Base-by-base conservation (phyloP, 495 filamentous ascomycete genomes). In the Penicillium longicatenatum region DNA sequence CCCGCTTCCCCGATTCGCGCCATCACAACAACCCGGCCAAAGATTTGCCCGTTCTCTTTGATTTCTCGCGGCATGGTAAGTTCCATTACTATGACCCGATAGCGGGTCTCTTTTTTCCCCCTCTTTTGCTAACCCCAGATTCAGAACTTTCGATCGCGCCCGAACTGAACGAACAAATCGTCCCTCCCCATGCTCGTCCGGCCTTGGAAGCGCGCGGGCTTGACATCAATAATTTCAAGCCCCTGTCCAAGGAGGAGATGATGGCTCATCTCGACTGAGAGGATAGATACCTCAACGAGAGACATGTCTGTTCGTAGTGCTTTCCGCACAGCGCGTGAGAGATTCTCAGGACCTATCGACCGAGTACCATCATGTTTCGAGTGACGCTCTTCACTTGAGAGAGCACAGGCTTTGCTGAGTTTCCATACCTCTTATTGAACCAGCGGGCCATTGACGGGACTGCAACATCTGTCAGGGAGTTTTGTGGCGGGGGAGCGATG, bases 141-240 rank as follows among this genome's bases (percentile, higher is more conserved):
- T 5, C 60, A 98, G 94, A 99, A 83, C 85, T 99, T 53, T 99
- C 94, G 17, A 97, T 99, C 70, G 86, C 87, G 6, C 91, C 94
- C 31, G 78, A 89, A 35, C 80, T 97, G 68, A 98, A 98, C 75
- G 80, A 84, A 63, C 83, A 88, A 72, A 84, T 99, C 62, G 90
- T 98, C 53, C 94, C 94, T 52, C 75, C 83, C 51, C 90, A 98
- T 71, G 83, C 91, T 66, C 86, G 86, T 55, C 76, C 90, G 22
- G 81, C 83, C 56, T 81, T 98, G 50, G 83, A 85, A 47, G 81
- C 84, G 35, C 86, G 86, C 42, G 92, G 92, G 33, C 83, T 98
- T 59, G 93, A 97, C 73, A 90, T 96, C 70, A 89, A 98, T 71
- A 93, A 93, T 70, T 92, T 98, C 70, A 89, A 83, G 61, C 94